Conservation (phyloP, 768 basidiomycete genomes). For the Leccinum sublutescens region DNA sequence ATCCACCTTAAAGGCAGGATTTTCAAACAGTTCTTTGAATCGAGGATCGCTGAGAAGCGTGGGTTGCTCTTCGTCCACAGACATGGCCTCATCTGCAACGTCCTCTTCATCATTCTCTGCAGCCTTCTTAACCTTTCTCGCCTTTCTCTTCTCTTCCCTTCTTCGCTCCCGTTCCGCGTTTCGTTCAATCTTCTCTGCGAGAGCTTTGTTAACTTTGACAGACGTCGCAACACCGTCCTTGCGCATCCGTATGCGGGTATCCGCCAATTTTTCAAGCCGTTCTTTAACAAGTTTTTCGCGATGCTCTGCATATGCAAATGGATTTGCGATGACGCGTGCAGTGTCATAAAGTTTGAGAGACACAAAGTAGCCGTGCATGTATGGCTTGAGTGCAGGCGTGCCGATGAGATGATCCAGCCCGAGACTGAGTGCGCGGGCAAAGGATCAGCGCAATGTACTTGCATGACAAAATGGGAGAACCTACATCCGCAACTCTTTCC, state of each 20-base stretch:
- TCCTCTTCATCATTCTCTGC: constrained; percentile 35
- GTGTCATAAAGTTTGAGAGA: constrained; percentile 95
- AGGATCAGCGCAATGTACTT: background rate
- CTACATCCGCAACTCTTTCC: constrained; percentile 79
- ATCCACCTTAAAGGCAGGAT: constrained; percentile 91
- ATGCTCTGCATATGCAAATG: constrained; percentile 93
- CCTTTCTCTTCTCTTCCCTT: constrained; percentile 53
- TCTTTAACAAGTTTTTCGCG: constrained; percentile 84
- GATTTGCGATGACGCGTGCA: constrained; percentile 93
- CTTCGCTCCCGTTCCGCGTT: constrained; percentile 55
- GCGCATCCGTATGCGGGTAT: constrained; percentile 82
- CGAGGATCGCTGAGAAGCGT: constrained; percentile 81
- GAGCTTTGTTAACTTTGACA: constrained; percentile 61
- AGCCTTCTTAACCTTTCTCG: constrained; percentile 41
- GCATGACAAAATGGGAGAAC: constrained; percentile 31
- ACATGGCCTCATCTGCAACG: constrained; percentile 33
- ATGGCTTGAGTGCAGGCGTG: constrained; percentile 93
- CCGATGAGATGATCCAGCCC: constrained; percentile 95
- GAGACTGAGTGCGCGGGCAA: constrained; percentile 48
- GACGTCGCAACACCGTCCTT: constrained; percentile 45
- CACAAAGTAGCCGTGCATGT: constrained; percentile 99
- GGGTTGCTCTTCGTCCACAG: constrained; percentile 31
- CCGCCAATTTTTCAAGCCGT: constrained; percentile 91
- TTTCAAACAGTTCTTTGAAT: constrained; percentile 87
- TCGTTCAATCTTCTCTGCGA: constrained; percentile 77